Evolutionary conservation across 2,329 filamentous ascomycete genomes (phyloP).

Genomic region (Zymoseptoria brevis): DNA sequence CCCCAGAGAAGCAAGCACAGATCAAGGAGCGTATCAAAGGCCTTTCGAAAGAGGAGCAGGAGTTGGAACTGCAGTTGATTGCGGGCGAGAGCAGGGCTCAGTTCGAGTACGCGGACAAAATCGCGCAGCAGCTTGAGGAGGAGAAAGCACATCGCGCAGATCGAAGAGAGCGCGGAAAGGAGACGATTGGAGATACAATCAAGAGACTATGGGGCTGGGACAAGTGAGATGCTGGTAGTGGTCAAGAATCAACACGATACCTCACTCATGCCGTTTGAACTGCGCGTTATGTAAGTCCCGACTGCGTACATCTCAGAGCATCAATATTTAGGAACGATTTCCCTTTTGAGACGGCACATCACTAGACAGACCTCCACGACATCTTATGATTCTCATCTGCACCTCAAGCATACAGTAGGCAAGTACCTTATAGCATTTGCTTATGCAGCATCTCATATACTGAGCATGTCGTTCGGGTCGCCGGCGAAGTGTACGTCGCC

Average conservation of each 20-base stretch:
- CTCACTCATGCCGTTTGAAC: background rate
- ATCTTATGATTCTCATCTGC: background rate
- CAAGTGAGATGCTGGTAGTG: conserved; percentile 2
- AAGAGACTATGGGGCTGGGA: conserved; percentile 28
- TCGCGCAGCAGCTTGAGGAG: conserved; percentile 50
- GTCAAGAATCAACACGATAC: background rate
- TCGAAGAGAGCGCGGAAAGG: conserved; percentile 48
- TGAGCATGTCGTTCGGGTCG: conserved; percentile 22
- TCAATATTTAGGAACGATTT: too few relatives aligned
- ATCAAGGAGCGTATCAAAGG: conserved; percentile 39
- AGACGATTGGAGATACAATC: conserved; percentile 37
- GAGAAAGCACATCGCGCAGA: conserved; percentile 48
- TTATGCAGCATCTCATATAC: conserved; percentile 5
- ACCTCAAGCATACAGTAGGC: background rate
- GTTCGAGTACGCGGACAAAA: conserved; percentile 49
- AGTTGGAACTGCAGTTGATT: conserved; percentile 56
- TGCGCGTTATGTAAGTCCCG: background rate
- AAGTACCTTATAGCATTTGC: conserved; percentile 1
- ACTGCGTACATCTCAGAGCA: background rate
- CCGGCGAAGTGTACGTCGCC: conserved; percentile 16
- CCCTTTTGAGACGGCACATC: background rate
- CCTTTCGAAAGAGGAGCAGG: conserved; percentile 31
- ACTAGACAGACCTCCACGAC: background rate
- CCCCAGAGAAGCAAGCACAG: conserved; percentile 49
- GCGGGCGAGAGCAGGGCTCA: conserved; percentile 55